phyloP scores from a whole-genome alignment of 352 stramenopile genomes.

The Globisporangium camurandrum region DNA sequence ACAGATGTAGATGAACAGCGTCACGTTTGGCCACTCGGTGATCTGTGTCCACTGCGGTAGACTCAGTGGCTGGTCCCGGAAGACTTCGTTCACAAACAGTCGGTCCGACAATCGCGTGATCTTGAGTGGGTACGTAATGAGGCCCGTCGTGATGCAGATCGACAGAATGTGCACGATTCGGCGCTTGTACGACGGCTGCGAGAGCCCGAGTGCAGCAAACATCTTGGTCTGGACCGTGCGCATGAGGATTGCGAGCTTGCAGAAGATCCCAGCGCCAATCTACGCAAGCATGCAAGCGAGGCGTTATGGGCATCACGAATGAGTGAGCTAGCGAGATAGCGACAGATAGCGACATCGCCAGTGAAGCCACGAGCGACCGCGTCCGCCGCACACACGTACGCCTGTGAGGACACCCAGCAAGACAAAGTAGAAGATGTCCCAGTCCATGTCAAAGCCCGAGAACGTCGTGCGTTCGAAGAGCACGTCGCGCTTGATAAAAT shows the following conservation, averaged over 20 bases:
- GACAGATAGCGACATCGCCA: neutral
- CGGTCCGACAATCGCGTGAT: slow-evolving; percentile 72
- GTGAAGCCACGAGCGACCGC: neutral
- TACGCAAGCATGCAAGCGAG: slow-evolving; percentile 14
- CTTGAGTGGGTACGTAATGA: slow-evolving; percentile 59
- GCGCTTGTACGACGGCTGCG: slow-evolving; percentile 43
- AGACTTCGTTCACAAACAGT: slow-evolving; percentile 70
- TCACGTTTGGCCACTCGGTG: slow-evolving; percentile 41
- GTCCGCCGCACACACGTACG: slow-evolving; percentile 20
- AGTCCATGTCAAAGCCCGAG: slow-evolving; percentile 70
- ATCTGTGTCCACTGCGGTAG: slow-evolving; percentile 59
- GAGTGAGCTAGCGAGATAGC: too few relatives aligned
- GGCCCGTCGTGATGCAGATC: slow-evolving; percentile 46
- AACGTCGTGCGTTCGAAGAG: slow-evolving; percentile 78
- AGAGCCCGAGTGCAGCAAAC: slow-evolving; percentile 42
- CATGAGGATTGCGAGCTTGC: slow-evolving; percentile 35
- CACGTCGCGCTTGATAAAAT: slow-evolving; percentile 59
- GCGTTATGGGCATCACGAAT: too few relatives aligned
- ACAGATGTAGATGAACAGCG: slow-evolving; percentile 60
- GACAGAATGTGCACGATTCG: slow-evolving; percentile 48
- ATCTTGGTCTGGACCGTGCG: slow-evolving; percentile 42
- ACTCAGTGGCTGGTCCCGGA: slow-evolving; percentile 51
- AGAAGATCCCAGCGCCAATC: slow-evolving; percentile 63
- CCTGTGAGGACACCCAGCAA: slow-evolving; percentile 58
- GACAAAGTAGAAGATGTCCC: slow-evolving; percentile 67